These are phyloP conservation scores for Aspergillus coremiiformis DNA, from an alignment of 495 filamentous ascomycete species.

Conservation along the genomic window DNA sequence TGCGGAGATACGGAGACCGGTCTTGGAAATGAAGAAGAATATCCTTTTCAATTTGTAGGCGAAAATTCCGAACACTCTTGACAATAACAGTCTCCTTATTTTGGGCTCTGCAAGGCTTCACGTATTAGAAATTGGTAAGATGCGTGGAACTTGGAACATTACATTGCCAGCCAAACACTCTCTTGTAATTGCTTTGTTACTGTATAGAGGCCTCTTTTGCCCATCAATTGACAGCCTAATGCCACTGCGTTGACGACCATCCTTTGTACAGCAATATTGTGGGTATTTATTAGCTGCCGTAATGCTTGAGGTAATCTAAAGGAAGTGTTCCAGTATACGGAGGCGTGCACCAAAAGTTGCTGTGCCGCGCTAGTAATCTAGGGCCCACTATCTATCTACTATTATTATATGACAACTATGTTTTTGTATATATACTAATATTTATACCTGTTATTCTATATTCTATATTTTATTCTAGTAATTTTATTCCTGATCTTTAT, in stretches of 20 bases:
- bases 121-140: neutral
- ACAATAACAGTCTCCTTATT: slow-evolving; percentile 27
- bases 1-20: slow-evolving; percentile 19
- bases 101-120: slow-evolving; percentile 15
- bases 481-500: too few species aligned
- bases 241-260: neutral
- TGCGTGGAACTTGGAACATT: neutral
- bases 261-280: neutral
- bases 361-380: too few species aligned
- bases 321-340: too few species aligned
- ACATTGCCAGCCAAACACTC: slow-evolving; percentile 2
- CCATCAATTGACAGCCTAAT: neutral
- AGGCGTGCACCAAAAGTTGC: too few species aligned
- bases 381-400: too few species aligned
- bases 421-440: too few species aligned
- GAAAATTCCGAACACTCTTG: slow-evolving; percentile 31
- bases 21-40: slow-evolving; percentile 32
- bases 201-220: neutral
- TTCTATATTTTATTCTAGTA: too few species aligned
- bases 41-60: slow-evolving; percentile 33
- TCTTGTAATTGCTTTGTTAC: slow-evolving; percentile 2
- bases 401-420: too few species aligned
- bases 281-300: too few species aligned
- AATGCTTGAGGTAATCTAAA: too few species aligned
- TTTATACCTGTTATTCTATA: too few species aligned